Percentiles rank a stretch among this genome's conserved stretches.
phyloP scores from a whole-genome alignment of 306 rosid species.

The Trifolium repens region DNA sequence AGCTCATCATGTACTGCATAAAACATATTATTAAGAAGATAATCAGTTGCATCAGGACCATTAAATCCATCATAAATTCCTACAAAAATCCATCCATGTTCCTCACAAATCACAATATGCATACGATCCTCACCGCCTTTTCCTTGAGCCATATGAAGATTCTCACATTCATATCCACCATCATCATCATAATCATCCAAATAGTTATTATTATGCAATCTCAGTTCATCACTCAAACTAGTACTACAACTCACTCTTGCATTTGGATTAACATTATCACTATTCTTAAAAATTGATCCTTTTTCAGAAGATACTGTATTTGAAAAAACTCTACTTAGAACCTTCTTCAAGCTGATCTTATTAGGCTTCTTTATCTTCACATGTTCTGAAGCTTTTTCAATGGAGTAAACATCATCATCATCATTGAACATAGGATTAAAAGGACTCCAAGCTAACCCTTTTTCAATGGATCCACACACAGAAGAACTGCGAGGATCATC shows the following conservation, averaged over 20 bases:
- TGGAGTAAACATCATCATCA: not conserved
- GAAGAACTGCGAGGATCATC: not conserved
- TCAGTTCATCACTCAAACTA: conserved; percentile 45
- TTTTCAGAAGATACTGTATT: conserved; percentile 32
- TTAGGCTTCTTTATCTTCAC: conserved; percentile 23
- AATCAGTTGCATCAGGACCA: conserved; percentile 95
- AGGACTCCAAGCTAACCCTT: conserved; percentile 39
- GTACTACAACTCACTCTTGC: conserved; percentile 38
- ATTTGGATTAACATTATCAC: conserved; percentile 33
- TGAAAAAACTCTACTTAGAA: conserved; percentile 48
- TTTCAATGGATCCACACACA: conserved; percentile 36
- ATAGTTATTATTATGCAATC: conserved; percentile 32
- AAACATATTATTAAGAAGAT: conserved; percentile 66
- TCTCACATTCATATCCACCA: conserved; percentile 39
- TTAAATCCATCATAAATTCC: conserved; percentile 93
- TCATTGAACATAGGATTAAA: conserved; percentile 40
- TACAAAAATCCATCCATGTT: conserved; percentile 78
- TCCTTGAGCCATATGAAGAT: conserved; percentile 88
- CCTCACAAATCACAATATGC: conserved; percentile 79
- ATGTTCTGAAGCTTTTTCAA: conserved; percentile 39
- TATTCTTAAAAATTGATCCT: conserved; percentile 39
- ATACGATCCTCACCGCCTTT: conserved; percentile 87
- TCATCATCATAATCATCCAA: conserved; percentile 12
- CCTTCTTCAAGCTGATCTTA: conserved; percentile 44
- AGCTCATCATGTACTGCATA: conserved; percentile 58